Conservation (phyloP, 805 yeast genomes). For the Cyberlindnera japonica region DNA sequence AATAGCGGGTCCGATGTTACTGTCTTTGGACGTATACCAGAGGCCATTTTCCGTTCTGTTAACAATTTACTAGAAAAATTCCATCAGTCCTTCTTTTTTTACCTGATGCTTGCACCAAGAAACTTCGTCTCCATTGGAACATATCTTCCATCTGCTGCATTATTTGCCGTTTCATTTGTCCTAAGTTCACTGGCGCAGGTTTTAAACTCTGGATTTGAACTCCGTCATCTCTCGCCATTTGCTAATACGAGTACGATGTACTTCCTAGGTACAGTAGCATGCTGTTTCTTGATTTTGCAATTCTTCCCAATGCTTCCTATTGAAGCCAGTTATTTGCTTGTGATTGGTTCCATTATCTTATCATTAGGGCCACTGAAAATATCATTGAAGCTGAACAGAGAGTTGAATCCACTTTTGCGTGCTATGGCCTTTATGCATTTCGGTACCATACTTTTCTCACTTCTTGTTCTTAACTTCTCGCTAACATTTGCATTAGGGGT, state of each 20-base stretch:
- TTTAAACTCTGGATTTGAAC: conserved; percentile 35
- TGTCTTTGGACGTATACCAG: conserved; percentile 86
- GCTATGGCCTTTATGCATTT: conserved; percentile 52
- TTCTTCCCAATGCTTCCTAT: conserved; percentile 15
- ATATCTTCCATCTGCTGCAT: conserved; percentile 80
- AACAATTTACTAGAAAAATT: conserved; percentile 92
- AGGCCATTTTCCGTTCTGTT: conserved; percentile 81
- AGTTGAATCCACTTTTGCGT: conserved; percentile 30
- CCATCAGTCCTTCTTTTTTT: conserved; percentile 95
- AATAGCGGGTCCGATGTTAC: conserved; percentile 71
- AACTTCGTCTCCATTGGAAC: conserved; percentile 91
- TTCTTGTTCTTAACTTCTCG: conserved; percentile 81
- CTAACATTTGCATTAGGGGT: conserved; percentile 71
- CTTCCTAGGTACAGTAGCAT: conserved; percentile 28
- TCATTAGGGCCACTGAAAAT: conserved; percentile 23
- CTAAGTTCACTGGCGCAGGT: conserved; percentile 60
- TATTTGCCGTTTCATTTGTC: conserved; percentile 65
- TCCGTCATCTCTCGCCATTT: conserved; percentile 8
- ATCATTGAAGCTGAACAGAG: conserved; percentile 10
- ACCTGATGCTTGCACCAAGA: conserved; percentile 72
- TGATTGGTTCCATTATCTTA: conserved; percentile 17
- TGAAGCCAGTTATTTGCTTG: conserved; percentile 11
- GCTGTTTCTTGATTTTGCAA: conserved; percentile 22
- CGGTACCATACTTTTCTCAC: conserved; percentile 65
- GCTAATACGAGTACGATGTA: conserved; percentile 14